phyloP scores from a whole-genome alignment of 305 asterid genomes.

The Fraxinus xanthoxyloides region DNA sequence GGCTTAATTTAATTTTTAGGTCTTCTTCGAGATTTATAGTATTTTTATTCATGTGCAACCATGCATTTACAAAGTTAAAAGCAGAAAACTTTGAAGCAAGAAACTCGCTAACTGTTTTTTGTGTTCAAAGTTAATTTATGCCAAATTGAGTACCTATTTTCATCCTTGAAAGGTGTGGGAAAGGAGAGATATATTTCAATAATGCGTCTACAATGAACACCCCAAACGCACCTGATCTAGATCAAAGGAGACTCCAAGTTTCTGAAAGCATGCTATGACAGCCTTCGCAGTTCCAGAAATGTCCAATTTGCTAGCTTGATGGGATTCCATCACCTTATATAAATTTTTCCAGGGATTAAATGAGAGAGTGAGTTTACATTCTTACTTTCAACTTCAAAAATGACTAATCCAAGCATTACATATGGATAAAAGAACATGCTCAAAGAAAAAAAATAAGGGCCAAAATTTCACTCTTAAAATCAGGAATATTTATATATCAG shows the following conservation, averaged over 20 bases:
- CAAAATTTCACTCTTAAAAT: neutral
- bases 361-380: neutral
- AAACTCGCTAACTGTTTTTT: neutral
- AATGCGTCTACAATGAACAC: conserved; percentile 2
- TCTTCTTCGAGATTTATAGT: neutral
- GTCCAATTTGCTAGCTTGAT: conserved; percentile 88
- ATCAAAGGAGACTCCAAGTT: conserved; percentile 77
- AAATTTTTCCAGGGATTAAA: conserved; percentile 13
- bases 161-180: neutral
- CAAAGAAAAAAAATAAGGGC: neutral
- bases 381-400: neutral
- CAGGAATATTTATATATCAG: neutral
- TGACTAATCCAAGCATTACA: conserved; percentile 17
- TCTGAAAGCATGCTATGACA: conserved; percentile 88
- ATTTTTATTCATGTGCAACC: neutral
- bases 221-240: conserved; percentile 50
- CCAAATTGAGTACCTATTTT: neutral
- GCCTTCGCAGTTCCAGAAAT: conserved; percentile 94
- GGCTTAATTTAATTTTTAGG: neutral
- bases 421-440: conserved; percentile 6
- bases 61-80: neutral
- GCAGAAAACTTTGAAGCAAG: neutral
- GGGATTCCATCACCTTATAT: conserved; percentile 86
- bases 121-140: neutral
- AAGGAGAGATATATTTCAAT: neutral